Percentiles rank a stretch among this genome's conserved stretches.
Evolutionary conservation across 768 basidiomycete species (phyloP).

Genomic region (Lentinula raphanica): DNA sequence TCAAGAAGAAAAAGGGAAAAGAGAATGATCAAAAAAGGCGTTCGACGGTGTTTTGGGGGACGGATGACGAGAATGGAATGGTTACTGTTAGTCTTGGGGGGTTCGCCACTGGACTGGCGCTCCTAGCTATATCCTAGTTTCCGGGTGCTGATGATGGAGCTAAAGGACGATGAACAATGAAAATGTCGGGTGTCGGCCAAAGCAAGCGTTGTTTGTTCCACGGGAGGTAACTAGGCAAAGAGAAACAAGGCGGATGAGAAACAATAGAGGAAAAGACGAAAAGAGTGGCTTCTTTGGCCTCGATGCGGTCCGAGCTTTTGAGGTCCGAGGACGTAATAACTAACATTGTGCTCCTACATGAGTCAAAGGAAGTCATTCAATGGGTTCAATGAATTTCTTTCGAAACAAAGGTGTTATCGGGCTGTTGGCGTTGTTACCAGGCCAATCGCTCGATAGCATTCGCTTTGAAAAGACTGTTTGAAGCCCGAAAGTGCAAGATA

Average conservation of each 20-base stretch:
- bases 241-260: background rate
- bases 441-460: too few species aligned
- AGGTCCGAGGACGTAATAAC: background rate
- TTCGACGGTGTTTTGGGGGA: background rate
- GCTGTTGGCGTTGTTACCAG: too few species aligned
- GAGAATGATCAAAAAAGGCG: background rate
- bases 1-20: background rate
- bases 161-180: background rate
- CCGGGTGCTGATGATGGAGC: background rate
- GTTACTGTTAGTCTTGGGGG: background rate
- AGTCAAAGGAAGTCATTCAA: background rate
- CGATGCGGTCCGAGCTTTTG: background rate
- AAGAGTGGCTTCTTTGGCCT: background rate
- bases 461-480: too few species aligned
- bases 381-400: too few species aligned
- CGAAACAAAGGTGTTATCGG: too few species aligned
- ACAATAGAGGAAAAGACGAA: background rate
- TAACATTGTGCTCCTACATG: background rate
- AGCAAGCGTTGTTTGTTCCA: background rate
- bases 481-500: background rate
- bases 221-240: background rate
- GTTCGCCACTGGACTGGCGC: background rate
- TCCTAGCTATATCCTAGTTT: background rate
- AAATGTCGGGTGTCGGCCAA: background rate
- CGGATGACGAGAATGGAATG: slow-evolving; percentile 1